Conservation (phyloP, 495 filamentous ascomycete species). For the Astrocystis sublimbata region DNA sequence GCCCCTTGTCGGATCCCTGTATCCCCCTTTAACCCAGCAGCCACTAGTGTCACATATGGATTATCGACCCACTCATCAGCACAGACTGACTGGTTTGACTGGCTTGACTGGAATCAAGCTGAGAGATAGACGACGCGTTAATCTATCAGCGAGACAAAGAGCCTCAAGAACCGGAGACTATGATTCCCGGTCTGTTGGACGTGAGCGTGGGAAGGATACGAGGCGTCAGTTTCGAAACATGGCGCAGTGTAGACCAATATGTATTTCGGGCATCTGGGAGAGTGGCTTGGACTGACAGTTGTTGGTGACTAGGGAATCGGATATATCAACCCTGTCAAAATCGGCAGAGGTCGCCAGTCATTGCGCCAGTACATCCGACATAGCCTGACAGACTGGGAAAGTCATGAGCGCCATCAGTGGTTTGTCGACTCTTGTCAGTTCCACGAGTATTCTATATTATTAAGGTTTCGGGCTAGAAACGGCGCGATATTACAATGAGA, state of each 20-base stretch:
- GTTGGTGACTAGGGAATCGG: background rate
- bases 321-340: background rate
- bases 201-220: background rate
- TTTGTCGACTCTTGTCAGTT: background rate
- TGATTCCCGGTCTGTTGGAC: background rate
- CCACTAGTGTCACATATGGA: background rate
- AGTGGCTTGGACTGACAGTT: background rate
- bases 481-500: background rate
- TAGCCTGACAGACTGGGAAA: background rate
- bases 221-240: background rate
- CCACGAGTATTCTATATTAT: background rate
- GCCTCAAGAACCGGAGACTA: background rate
- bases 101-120: no score
- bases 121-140: background rate
- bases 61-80: background rate
- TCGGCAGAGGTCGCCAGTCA: background rate
- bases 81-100: no score
- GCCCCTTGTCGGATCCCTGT: slow-evolving; percentile 2
- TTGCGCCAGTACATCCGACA: background rate
- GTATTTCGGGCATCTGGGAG: background rate
- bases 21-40: slow-evolving; percentile 9
- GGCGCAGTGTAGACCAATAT: background rate
- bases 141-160: background rate
- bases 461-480: background rate
- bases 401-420: background rate